phyloP scores from a whole-genome alignment of 2,329 filamentous ascomycete species.

The Hansfordia pulvinata region DNA sequence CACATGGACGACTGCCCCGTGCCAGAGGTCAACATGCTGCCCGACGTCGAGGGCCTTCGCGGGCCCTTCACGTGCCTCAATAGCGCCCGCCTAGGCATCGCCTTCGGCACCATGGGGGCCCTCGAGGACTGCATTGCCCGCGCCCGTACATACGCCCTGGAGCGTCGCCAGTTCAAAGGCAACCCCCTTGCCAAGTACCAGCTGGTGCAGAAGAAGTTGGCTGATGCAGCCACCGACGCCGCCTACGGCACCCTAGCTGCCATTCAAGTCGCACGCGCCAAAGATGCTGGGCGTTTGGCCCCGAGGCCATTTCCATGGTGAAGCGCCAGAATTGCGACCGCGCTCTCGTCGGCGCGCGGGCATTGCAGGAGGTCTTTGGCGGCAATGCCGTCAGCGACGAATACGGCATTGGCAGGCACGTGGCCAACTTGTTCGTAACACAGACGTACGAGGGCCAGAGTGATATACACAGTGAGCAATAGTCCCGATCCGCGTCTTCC shows the following conservation, averaged over 20 bases:
- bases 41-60: conserved; percentile 69
- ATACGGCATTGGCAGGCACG: conserved; percentile 88
- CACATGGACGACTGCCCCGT: conserved; percentile 87
- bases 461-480: conserved; percentile 89
- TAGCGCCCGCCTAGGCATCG: conserved; percentile 84
- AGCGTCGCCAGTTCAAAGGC: conserved; percentile 89
- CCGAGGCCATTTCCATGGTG: conserved; percentile 95
- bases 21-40: conserved; percentile 85
- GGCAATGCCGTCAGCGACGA: conserved; percentile 98
- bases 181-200: conserved; percentile 95
- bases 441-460: conserved; percentile 98
- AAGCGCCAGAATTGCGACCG: conserved; percentile 96
- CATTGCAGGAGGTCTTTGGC: conserved; percentile 88
- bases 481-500: too few species aligned
- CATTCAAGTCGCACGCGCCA: conserved; percentile 81
- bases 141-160: conserved; percentile 75
- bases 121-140: conserved; percentile 81
- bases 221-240: conserved; percentile 82
- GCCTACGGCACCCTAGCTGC: conserved; percentile 84
- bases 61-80: conserved; percentile 94
- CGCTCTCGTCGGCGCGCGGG: conserved; percentile 65
- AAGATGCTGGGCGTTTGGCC: conserved; percentile 75
- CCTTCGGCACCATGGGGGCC: conserved; percentile 85
- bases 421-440: conserved; percentile 90
- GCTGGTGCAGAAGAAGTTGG: conserved; percentile 93